Evolutionary conservation across 2,329 filamentous ascomycete genomes (phyloP).

Genomic region (Aspergillus vadensis): DNA sequence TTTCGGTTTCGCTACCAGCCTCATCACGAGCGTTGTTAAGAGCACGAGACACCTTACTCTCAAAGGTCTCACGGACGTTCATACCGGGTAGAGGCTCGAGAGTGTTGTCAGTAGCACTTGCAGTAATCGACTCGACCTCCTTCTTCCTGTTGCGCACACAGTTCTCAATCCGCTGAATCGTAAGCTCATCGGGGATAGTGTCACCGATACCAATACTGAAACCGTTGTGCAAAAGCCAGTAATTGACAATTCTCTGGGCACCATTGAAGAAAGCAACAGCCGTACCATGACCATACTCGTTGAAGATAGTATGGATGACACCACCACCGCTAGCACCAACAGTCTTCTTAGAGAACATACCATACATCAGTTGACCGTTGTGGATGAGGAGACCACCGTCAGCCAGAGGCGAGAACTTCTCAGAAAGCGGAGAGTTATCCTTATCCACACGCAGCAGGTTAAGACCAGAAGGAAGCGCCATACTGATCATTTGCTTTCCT

Average conservation of each 20-base stretch:
- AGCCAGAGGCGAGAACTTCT: slow-evolving; percentile 62
- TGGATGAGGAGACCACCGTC: slow-evolving; percentile 83
- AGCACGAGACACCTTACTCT: slow-evolving; percentile 92
- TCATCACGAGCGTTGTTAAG: slow-evolving; percentile 95
- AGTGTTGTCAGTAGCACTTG: slow-evolving; percentile 77
- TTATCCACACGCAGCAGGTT: slow-evolving; percentile 70
- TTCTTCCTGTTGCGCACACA: slow-evolving; percentile 80
- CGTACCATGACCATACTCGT: slow-evolving; percentile 82
- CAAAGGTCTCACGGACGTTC: slow-evolving; percentile 97
- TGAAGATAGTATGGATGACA: slow-evolving; percentile 94
- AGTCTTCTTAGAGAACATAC: slow-evolving; percentile 88
- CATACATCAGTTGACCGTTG: slow-evolving; percentile 85
- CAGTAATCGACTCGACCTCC: slow-evolving; percentile 74
- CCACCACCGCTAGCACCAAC: slow-evolving; percentile 87
- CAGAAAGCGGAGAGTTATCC: slow-evolving; percentile 57
- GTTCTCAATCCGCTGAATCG: slow-evolving; percentile 80
- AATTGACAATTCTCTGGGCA: slow-evolving; percentile 90
- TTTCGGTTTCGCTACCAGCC: slow-evolving; percentile 88
- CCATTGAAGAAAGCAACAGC: slow-evolving; percentile 96
- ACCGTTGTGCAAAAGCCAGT: slow-evolving; percentile 94
- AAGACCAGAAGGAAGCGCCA: slow-evolving; percentile 85
- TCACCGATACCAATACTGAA: slow-evolving; percentile 99
- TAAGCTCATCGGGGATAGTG: slow-evolving; percentile 85
- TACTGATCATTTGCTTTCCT: slow-evolving; percentile 94
- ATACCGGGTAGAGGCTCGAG: slow-evolving; percentile 95